Base-by-base conservation (phyloP, 2,329 filamentous ascomycete species). In the Metarhizium sp. region DNA sequence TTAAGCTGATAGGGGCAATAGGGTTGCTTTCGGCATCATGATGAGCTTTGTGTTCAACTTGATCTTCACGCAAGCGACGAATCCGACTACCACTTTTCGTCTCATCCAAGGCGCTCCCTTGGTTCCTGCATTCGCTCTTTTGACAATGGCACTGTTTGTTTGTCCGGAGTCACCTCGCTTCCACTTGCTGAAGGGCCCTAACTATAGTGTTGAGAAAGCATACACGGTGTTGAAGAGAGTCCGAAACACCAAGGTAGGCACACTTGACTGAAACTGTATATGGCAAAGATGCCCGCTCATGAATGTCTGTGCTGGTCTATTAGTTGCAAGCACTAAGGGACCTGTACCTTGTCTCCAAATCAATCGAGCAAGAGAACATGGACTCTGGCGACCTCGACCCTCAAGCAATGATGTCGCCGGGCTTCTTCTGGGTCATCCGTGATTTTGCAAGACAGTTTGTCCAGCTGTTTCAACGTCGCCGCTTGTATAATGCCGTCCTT, bases 81-180 rank as follows among this genome's bases (percentile, higher is more conserved):
- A 56, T 2, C 49, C 59, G 2, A 25, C 34, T 25, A 51, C 57
- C 11, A 64, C 62, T 1, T 59, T 67, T 6, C 59, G 60, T 25
- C 58, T 74, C 18, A 75, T 74, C 20, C 62, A 74, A 4, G 72
- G 67, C 6, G 67, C 72, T 1, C 73, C 73, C 1, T 55, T 70
- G 13, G 71, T 74, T 0, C 72, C 73, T 0, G 63, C 68, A 6
- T 60, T 73, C 1, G 57, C 53, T 5, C 62, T 74, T 16, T 63
- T 75, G 14, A 53, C 72, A 18, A 59, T 69, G 1, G 57, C 64
- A 1, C 47, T 73, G 11, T 69, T 63, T 16, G 71, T 73, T 53
- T 75, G 72, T 36, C 70, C 72, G 6, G 73, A 75, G 52, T 73
- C 70, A 13, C 73, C 73, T 3, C 68, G 73, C 0, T 75, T 72